Conservation (phyloP, 2,329 filamentous ascomycete species). For the Diaporthe sp. region DNA sequence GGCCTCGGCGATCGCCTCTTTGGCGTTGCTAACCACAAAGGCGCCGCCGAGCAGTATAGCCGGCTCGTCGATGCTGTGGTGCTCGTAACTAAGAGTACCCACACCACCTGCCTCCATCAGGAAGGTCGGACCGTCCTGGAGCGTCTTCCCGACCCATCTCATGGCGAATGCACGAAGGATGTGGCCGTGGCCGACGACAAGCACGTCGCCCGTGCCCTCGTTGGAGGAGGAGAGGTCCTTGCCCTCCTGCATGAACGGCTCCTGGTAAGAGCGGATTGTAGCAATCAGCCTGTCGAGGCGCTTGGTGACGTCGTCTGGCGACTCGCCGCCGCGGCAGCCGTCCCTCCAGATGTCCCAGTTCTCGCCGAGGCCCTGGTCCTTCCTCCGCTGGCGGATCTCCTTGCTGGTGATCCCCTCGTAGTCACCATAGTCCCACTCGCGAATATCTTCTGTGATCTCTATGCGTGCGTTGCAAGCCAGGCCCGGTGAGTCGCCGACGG, state of each 20-base stretch:
- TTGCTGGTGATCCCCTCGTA: constrained; percentile 84
- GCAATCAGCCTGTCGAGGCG: constrained; percentile 81
- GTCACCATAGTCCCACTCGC: constrained; percentile 89
- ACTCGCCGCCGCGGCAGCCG: constrained; percentile 86
- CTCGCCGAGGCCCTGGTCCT: constrained; percentile 64
- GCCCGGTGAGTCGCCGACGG: constrained; percentile 44
- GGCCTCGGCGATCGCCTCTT: constrained; percentile 39
- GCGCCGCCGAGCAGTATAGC: constrained; percentile 82
- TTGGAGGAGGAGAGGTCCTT: constrained; percentile 48
- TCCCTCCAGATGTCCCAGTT: constrained; percentile 92
- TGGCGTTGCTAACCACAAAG: constrained; percentile 62
- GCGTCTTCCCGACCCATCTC: constrained; percentile 80
- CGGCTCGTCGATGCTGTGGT: constrained; percentile 80
- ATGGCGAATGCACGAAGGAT: constrained; percentile 89
- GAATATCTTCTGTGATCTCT: constrained; percentile 76
- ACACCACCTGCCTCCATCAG: constrained; percentile 91
- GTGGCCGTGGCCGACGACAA: constrained; percentile 90
- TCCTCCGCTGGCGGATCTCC: constrained; percentile 71
- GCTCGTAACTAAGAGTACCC: constrained; percentile 83
- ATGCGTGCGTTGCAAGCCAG: constrained; percentile 69
- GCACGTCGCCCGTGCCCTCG: constrained; percentile 66
- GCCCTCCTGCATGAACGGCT: constrained; percentile 65
- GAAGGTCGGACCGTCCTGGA: constrained; percentile 81
- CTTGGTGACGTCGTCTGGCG: constrained; percentile 76
- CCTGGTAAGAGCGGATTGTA: constrained; percentile 77